Evolutionary conservation across 805 yeast genomes (phyloP).

Genomic region (Sugiyamaella mastotermitis): DNA sequence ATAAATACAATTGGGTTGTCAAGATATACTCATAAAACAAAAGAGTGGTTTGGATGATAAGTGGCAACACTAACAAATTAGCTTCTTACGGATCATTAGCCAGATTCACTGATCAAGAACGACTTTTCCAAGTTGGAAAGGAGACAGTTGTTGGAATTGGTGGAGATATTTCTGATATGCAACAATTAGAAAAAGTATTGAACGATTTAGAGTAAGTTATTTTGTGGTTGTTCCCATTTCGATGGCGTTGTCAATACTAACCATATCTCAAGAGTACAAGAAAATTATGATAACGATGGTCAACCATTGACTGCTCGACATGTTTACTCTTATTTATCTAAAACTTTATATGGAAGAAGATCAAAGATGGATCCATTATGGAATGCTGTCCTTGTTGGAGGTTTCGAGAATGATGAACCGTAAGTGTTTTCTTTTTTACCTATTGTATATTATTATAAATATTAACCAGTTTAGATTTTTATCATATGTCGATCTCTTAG

Average conservation of each 20-base stretch:
- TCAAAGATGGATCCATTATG: slow-evolving; percentile 93
- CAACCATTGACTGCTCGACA: slow-evolving; percentile 74
- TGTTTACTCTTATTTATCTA: slow-evolving; percentile 79
- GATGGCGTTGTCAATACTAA: not conserved
- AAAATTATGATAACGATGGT: slow-evolving; percentile 68
- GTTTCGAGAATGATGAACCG: slow-evolving; percentile 65
- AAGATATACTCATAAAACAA: not conserved
- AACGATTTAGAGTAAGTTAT: slow-evolving; percentile 71
- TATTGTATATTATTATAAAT: not conserved
- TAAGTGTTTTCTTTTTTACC: not conserved
- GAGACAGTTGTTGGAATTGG: slow-evolving; percentile 87
- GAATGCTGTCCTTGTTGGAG: slow-evolving; percentile 92
- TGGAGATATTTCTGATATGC: slow-evolving; percentile 94
- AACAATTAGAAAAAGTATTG: slow-evolving; percentile 65
- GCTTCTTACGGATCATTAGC: slow-evolving; percentile 90
- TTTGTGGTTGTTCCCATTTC: slow-evolving; percentile 5
- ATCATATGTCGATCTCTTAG: slow-evolving; percentile 83
- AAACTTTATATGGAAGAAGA: slow-evolving; percentile 81
- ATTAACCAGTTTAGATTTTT: no score
- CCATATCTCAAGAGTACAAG: slow-evolving; percentile 50
- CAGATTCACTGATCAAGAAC: slow-evolving; percentile 77
- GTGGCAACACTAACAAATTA: slow-evolving; percentile 6
- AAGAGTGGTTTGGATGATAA: no score
- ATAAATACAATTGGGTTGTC: not conserved
- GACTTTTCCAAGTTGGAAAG: slow-evolving; percentile 77